Evolutionary conservation across 148 eudicot genomes (phyloP).

Genomic region (Chenopodium suecicum): DNA sequence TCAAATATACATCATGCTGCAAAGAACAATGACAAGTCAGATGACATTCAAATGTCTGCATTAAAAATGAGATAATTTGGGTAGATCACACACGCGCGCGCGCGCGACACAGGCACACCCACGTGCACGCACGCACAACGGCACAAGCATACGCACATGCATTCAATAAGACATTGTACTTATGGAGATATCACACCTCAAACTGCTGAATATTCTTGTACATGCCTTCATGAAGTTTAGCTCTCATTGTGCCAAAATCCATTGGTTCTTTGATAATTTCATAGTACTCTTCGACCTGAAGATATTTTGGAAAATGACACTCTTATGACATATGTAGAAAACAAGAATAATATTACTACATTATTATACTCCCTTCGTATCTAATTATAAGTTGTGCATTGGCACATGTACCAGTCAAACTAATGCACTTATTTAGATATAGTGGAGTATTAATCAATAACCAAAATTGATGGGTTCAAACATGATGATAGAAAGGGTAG

Average conservation of each 20-base stretch:
- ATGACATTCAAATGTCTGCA: neutral
- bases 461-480: neutral
- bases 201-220: constrained; percentile 66
- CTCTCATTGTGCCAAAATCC: constrained; percentile 96
- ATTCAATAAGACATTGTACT: neutral
- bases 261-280: constrained; percentile 81
- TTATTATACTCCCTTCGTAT: no score
- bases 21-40: constrained; percentile 12
- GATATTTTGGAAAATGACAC: constrained; percentile 1
- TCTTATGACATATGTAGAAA: neutral
- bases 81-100: neutral
- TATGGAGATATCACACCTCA: constrained; percentile 44
- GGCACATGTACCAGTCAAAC: no score
- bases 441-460: no score
- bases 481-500: neutral
- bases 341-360: neutral
- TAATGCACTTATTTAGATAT: no score
- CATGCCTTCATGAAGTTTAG: constrained; percentile 88
- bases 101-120: no score
- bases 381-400: no score
- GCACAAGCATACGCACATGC: no score
- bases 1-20: constrained; percentile 79
- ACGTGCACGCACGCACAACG: no score
- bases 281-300: constrained; percentile 81
- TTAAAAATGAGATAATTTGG: neutral